Evolutionary conservation across 1,284 basidiomycete genomes (phyloP).

Genomic region (Xerocomus amazonicus): DNA sequence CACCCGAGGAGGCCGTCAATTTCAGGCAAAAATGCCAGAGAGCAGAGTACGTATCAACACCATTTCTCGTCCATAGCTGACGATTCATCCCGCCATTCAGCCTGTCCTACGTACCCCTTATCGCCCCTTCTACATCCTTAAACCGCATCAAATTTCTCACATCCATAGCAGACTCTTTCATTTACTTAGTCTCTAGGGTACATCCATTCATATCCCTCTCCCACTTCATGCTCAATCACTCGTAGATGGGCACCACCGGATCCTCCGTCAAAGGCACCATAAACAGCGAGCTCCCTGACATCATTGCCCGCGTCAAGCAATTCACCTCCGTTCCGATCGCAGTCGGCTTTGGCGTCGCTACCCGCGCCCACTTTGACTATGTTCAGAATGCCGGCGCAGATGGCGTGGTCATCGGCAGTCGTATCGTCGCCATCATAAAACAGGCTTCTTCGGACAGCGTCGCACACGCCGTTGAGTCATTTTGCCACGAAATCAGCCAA

Average conservation of each 20-base stretch:
- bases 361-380: conserved; percentile 85
- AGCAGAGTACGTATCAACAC: conserved; percentile 56
- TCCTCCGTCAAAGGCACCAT: conserved; percentile 75
- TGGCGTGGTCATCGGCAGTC: conserved; percentile 92
- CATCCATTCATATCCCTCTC: not conserved
- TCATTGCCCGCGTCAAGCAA: conserved; percentile 36
- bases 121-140: conserved; percentile 91
- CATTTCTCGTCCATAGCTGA: not conserved
- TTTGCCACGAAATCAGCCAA: conserved; percentile 67
- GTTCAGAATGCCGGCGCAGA: conserved; percentile 87
- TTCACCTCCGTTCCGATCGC: conserved; percentile 62
- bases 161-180: conserved; percentile 94
- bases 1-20: conserved; percentile 91
- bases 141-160: conserved; percentile 88
- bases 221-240: conserved; percentile 5
- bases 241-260: conserved; percentile 95
- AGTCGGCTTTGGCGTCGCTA: conserved; percentile 96
- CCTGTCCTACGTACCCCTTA: conserved; percentile 93
- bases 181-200: conserved; percentile 75
- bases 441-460: conserved; percentile 51
- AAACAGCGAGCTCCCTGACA: conserved; percentile 75
- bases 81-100: conserved; percentile 30
- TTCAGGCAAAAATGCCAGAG: conserved; percentile 88
- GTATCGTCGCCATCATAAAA: conserved; percentile 80
- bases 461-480: conserved; percentile 65